These are phyloP conservation scores for Umbelopsis sp. DNA, from an alignment of 371 early-diverging fungal species.

Conservation along the genomic window DNA sequence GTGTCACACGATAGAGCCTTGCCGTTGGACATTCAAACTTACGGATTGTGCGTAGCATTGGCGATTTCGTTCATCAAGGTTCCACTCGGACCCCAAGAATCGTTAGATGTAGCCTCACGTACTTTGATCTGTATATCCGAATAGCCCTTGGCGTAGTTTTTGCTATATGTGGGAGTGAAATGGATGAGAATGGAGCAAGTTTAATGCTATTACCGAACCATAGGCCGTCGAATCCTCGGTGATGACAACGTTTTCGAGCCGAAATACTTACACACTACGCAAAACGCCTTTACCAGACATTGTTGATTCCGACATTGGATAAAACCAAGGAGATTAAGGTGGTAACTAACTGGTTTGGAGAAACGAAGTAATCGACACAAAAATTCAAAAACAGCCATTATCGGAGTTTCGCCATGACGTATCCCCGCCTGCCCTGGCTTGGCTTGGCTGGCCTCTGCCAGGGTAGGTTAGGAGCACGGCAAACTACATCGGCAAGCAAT, in stretches of 20 bases:
- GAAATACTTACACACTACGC: constrained; percentile 45
- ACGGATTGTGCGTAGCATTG: constrained; percentile 82
- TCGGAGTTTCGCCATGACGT: constrained; percentile 14
- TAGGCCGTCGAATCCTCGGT: not conserved
- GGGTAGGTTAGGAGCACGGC: too few relatives aligned
- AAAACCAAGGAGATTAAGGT: not conserved
- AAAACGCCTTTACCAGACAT: constrained; percentile 55
- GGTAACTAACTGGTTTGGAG: not conserved
- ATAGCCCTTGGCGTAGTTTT: constrained; percentile 94
- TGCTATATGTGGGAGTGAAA: constrained; percentile 55
- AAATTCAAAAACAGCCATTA: constrained; percentile 7
- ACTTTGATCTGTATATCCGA: constrained; percentile 94
- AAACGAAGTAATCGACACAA: not conserved
- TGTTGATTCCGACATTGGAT: not conserved
- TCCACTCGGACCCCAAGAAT: constrained; percentile 82
- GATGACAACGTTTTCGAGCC: not conserved
- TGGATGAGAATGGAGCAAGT: not conserved
- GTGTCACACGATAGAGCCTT: constrained; percentile 3
- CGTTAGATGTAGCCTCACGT: constrained; percentile 90
- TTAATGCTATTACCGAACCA: not conserved
- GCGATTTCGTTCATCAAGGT: constrained; percentile 87
- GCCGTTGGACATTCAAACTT: constrained; percentile 32
- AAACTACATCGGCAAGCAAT: too few relatives aligned
- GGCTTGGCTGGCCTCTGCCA: too few relatives aligned
- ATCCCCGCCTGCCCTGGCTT: not conserved